phyloP scores from a whole-genome alignment of 2,329 filamentous ascomycete genomes.

The Alternaria ventricosa region DNA sequence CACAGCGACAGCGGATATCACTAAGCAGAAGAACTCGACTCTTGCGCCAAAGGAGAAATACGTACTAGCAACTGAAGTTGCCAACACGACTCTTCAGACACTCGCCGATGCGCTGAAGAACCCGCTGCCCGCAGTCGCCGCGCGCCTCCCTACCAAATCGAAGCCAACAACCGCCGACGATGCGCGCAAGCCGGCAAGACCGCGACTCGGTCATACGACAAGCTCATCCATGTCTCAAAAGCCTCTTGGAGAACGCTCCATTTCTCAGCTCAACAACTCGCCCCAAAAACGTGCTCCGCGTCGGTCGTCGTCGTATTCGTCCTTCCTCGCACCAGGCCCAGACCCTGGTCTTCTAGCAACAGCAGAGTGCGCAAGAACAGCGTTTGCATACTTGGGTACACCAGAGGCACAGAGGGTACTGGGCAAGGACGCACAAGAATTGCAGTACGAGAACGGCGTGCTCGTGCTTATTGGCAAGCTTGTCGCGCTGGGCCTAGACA shows the following conservation, averaged over 20 bases:
- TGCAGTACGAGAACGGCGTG: constrained; percentile 77
- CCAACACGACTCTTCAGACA: constrained; percentile 73
- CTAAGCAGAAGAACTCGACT: constrained; percentile 41
- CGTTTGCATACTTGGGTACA: constrained; percentile 69
- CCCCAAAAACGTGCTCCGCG: constrained; percentile 49
- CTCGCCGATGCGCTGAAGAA: constrained; percentile 71
- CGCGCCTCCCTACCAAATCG: constrained; percentile 23
- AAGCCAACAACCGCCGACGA: constrained; percentile 35
- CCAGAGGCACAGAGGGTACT: constrained; percentile 60
- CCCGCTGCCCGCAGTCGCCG: constrained; percentile 22
- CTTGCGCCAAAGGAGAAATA: constrained; percentile 67
- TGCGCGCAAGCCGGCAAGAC: constrained; percentile 27
- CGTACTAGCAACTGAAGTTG: constrained; percentile 72
- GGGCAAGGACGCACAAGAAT: constrained; percentile 62
- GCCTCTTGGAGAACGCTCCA: constrained; percentile 66
- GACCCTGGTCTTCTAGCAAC: constrained; percentile 57
- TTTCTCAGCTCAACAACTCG: constrained; percentile 67
- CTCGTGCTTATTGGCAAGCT: constrained; percentile 72
- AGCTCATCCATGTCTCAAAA: constrained; percentile 57
- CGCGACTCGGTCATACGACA: constrained; percentile 24
- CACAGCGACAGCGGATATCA: constrained; percentile 42
- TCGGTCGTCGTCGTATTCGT: constrained; percentile 49
- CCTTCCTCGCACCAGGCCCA: constrained; percentile 30
- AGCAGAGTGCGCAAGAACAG: constrained; percentile 72
- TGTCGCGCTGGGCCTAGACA: constrained; percentile 67